These are phyloP conservation scores for Leccinum variicolor DNA, from an alignment of 768 basidiomycete genomes.

Conservation along the genomic window DNA sequence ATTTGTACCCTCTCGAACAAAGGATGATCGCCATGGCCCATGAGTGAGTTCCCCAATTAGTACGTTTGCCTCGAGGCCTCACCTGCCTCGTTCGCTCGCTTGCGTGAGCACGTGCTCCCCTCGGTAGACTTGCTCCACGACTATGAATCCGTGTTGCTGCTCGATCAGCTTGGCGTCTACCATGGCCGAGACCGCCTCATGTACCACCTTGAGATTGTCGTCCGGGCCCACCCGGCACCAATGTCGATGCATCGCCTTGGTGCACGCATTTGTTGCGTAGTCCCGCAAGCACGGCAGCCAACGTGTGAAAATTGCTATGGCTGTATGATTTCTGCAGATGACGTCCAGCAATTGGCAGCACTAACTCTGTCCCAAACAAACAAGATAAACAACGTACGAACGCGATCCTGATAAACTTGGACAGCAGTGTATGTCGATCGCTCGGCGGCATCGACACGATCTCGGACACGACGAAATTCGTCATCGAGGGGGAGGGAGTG, in stretches of 20 bases:
- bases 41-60: too few relatives aligned
- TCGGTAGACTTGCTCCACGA: constrained; percentile 39
- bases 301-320: constrained; percentile 71
- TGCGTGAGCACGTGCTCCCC: constrained; percentile 27
- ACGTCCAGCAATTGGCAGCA: neutral
- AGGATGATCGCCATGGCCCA: too few relatives aligned
- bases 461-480: constrained; percentile 78
- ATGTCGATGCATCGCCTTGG: constrained; percentile 50
- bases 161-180: constrained; percentile 64
- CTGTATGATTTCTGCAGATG: constrained; percentile 69
- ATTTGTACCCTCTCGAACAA: too few relatives aligned
- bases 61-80: too few relatives aligned
- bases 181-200: constrained; percentile 59
- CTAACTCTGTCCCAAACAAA: neutral
- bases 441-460: constrained; percentile 68
- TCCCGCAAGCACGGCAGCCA: constrained; percentile 78
- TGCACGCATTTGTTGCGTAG: constrained; percentile 67
- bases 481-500: constrained; percentile 71
- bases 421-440: constrained; percentile 62
- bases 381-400: constrained; percentile 50
- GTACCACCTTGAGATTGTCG: constrained; percentile 74
- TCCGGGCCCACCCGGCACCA: constrained; percentile 62
- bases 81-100: too few relatives aligned
- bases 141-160: constrained; percentile 38
- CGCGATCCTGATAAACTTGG: constrained; percentile 83